These are phyloP conservation scores for Phytophthora quininea DNA, from an alignment of 352 stramenopile genomes.

Conservation along the genomic window DNA sequence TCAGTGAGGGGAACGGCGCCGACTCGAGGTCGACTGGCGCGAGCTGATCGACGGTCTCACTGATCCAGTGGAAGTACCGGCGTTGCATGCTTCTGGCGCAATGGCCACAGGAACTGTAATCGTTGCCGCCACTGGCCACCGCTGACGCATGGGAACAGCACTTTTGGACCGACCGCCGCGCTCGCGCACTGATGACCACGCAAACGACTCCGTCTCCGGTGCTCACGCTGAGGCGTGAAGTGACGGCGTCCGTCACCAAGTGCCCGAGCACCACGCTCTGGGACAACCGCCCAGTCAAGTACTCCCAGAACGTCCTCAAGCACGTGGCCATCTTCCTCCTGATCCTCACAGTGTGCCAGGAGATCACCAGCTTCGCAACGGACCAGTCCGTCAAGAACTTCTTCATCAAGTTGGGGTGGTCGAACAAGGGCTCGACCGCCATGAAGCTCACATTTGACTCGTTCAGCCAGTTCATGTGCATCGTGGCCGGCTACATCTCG, in stretches of 20 bases:
- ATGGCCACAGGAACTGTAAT: no score
- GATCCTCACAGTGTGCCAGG: conserved; percentile 34
- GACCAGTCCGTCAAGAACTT: conserved; percentile 56
- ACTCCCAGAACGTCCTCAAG: conserved; percentile 51
- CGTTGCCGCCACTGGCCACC: no score
- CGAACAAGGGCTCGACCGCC: conserved; percentile 1
- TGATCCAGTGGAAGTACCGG: no score
- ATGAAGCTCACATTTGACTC: no score
- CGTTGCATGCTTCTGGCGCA: no score
- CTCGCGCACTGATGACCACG: conserved; percentile 7
- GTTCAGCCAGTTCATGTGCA: no score
- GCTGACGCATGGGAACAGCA: neutral
- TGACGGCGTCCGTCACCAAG: conserved; percentile 7
- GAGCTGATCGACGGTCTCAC: no score
- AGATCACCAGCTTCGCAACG: conserved; percentile 57
- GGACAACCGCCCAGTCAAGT: conserved; percentile 28
- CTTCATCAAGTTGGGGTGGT: conserved; percentile 54
- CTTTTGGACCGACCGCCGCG: neutral
- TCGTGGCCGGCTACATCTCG: no score
- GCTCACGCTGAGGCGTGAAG: conserved; percentile 7
- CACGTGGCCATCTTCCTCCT: conserved; percentile 58
- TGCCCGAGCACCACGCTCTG: conserved; percentile 14
- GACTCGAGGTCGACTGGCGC: no score
- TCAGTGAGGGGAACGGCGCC: no score
- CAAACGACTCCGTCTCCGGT: conserved; percentile 7